Conservation (phyloP, 139 green algal genomes). For the Choricystis sp. region DNA sequence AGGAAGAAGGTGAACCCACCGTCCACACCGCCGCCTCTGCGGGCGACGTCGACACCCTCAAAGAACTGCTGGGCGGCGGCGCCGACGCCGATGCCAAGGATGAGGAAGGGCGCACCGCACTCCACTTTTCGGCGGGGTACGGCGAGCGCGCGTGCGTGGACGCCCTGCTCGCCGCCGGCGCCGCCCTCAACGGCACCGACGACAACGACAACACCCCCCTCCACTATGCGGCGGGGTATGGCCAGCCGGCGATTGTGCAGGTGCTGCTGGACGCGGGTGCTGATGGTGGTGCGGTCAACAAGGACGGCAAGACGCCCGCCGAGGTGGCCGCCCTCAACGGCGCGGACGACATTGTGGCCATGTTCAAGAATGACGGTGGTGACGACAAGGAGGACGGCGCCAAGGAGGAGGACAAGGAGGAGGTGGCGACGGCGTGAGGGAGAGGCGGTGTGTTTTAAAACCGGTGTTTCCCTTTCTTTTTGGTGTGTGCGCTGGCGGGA, state of each 20-base stretch:
- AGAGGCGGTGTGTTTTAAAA: too few species aligned
- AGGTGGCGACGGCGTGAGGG: background rate
- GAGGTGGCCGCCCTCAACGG: background rate
- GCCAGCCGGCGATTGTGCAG: slow-evolving; percentile 5
- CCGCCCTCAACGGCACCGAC: slow-evolving; percentile 66
- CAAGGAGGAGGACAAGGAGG: background rate
- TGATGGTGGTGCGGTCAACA: background rate
- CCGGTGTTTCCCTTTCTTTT: too few species aligned
- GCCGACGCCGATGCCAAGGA: slow-evolving; percentile 75
- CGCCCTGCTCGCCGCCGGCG: slow-evolving; percentile 57
- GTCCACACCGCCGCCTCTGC: slow-evolving; percentile 10
- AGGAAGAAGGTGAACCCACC: slow-evolving; percentile 19
- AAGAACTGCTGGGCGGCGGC: slow-evolving; percentile 48
- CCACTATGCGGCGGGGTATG: slow-evolving; percentile 88
- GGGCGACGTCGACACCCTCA: slow-evolving; percentile 37
- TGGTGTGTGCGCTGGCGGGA: too few species aligned
- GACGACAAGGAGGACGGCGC: background rate
- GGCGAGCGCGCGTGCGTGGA: slow-evolving; percentile 43
- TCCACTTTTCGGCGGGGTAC: slow-evolving; percentile 93
- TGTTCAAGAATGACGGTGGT: background rate
- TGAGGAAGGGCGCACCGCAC: slow-evolving; percentile 79
- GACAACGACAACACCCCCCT: slow-evolving; percentile 85
- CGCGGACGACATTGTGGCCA: background rate
- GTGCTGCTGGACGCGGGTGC: background rate
- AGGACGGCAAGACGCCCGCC: background rate